Evolutionary conservation across 169 alveolate species (phyloP).

Genomic region (Eimeria tenella): DNA sequence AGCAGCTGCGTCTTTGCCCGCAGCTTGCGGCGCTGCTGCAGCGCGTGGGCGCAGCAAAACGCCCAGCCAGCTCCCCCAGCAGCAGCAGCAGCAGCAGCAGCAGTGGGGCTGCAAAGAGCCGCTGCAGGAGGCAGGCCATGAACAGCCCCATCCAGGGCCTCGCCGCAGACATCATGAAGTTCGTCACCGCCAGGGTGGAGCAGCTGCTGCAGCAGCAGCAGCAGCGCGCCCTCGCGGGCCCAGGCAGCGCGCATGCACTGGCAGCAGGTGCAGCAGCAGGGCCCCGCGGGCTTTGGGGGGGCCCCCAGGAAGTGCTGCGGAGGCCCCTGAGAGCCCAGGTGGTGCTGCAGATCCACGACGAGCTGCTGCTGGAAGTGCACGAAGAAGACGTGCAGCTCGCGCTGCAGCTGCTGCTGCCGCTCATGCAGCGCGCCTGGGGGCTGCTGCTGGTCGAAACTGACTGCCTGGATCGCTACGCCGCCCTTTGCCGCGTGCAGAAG

Average conservation of each 20-base stretch:
- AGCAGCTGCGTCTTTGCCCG: background rate
- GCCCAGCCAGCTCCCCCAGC: background rate
- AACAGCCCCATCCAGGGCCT: conserved; percentile 87
- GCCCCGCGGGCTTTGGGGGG: background rate
- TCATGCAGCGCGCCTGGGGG: conserved; percentile 64
- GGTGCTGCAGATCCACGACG: conserved; percentile 86
- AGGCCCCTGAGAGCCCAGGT: conserved; percentile 72
- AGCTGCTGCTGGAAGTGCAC: conserved; percentile 82
- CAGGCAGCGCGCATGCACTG: background rate
- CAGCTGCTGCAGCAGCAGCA: conserved; percentile 66
- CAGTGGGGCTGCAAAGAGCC: conserved; percentile 35
- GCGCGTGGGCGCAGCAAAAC: conserved; percentile 36
- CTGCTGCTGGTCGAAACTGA: conserved; percentile 35
- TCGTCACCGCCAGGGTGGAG: conserved; percentile 74
- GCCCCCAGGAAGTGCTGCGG: background rate
- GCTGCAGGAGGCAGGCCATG: conserved; percentile 83
- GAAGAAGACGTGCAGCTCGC: background rate
- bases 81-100: conserved; percentile 29
- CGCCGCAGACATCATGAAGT: conserved; percentile 87
- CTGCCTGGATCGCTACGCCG: conserved; percentile 45
- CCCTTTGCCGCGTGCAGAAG: conserved; percentile 13
- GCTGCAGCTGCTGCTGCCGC: conserved; percentile 38
- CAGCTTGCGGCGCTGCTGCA: background rate
- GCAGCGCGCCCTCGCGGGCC: background rate
- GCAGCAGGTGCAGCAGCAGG: background rate